These are phyloP conservation scores for Huntiella decipiens DNA, from an alignment of 2,329 filamentous ascomycete species.

Conservation along the genomic window DNA sequence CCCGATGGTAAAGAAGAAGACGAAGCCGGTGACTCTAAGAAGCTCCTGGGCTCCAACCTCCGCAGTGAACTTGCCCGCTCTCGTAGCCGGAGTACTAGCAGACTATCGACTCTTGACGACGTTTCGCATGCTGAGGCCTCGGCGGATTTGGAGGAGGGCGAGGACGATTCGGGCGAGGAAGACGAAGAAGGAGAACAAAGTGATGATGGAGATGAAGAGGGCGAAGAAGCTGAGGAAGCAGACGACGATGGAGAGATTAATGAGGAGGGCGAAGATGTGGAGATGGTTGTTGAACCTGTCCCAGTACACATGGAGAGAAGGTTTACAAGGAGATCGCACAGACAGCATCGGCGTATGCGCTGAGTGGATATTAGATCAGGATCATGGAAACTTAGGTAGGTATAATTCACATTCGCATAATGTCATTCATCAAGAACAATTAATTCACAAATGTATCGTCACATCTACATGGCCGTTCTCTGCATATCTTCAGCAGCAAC, in stretches of 20 bases:
- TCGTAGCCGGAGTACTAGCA: conserved; percentile 24
- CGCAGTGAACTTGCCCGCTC: conserved; percentile 5
- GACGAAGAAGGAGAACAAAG: conserved; percentile 42
- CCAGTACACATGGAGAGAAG: conserved; percentile 19
- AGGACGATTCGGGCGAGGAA: conserved; percentile 49
- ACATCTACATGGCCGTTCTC: neutral
- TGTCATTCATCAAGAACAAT: neutral
- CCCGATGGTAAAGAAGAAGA: conserved; percentile 15
- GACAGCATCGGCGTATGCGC: conserved; percentile 40
- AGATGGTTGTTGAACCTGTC: conserved; percentile 25
- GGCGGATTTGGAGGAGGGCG: conserved; percentile 58
- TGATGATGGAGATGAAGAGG: conserved; percentile 66
- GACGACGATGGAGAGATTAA: conserved; percentile 24
- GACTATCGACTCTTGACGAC: no score
- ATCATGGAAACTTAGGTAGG: no score
- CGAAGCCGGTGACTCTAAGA: neutral
- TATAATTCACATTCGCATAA: neutral
- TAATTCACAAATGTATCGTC: no score
- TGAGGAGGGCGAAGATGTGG: conserved; percentile 34
- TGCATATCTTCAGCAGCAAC: conserved; percentile 4
- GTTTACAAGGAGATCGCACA: conserved; percentile 29
- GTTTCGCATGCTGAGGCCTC: no score
- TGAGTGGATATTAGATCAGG: conserved; percentile 20
- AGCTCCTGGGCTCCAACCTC: conserved; percentile 13
- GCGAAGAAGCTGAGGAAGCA: conserved; percentile 44